Base-by-base conservation (phyloP, 1,284 basidiomycete genomes). In the Puccinia hordei region DNA sequence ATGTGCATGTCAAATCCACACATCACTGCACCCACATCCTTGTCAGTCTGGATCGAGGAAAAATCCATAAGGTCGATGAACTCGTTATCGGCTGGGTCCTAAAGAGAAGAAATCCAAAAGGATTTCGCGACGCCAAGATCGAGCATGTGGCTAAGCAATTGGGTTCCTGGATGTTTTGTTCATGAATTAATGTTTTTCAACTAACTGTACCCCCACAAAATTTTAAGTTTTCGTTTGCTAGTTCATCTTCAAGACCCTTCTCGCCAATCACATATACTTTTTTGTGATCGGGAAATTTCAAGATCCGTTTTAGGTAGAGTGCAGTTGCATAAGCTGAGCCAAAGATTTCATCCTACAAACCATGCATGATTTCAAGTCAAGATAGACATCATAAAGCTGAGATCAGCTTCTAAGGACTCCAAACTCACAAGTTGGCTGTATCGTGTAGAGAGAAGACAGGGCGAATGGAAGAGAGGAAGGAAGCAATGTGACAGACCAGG, bases 251-350 rank as follows among this genome's bases (percentile, higher is more conserved):
- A 59, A 99, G 87, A 0, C 95, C 95, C 59, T 88, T 86, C 90
- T 95, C 93, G 1, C 97, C 97, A 81, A 99, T 92, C 17, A 99
- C 93, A 86, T 95, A 99, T 9, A 97, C 95, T 86, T 93, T 94
- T 87, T 98, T 94, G 85, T 93, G 90, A 83, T 92, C 92, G 13
- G 93, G 93, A 82, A 98, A 89, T 82, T 94, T 92, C 83, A 98
- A 88, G 24, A 97, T 92, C 59, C 92, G 90, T 1, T 93, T 94
- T 33, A 99, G 87, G 86, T 98, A 98, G 13, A 95, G 92, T 1
- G 96, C 95, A 8, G 94, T 90, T 4, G 95, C 95, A 85, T 93
- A 97, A 1, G 94, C 95, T 9, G 95, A 98, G 68, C 95, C 95
- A 84, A 94, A 97, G 81, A 99, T 93, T 85, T 99, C 96, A 81